These are phyloP conservation scores for Globisporangium acanthophoron DNA, from an alignment of 352 stramenopile genomes.

Conservation along the genomic window DNA sequence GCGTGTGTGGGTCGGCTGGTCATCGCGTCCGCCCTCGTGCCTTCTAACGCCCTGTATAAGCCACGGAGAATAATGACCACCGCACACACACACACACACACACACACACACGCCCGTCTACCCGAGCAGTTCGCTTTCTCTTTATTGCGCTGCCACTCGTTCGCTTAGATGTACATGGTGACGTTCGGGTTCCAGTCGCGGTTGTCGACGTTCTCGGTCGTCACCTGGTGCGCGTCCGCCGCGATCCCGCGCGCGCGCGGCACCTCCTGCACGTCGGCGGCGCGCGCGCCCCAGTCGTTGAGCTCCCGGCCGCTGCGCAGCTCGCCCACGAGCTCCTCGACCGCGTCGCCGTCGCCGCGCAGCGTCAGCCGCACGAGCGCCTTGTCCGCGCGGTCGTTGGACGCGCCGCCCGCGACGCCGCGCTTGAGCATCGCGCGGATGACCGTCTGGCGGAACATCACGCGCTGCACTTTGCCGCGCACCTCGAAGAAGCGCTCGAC, in stretches of 20 bases:
- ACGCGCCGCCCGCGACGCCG: conserved; percentile 48
- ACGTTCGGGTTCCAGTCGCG: conserved; percentile 72
- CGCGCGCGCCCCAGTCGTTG: conserved; percentile 65
- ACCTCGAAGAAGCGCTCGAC: conserved; percentile 55
- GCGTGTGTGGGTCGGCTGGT: neutral
- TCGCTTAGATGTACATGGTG: conserved; percentile 59
- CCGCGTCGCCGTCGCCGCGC: conserved; percentile 22
- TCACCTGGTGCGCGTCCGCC: conserved; percentile 58
- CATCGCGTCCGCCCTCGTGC: neutral
- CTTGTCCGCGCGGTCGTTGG: conserved; percentile 56
- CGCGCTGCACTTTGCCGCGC: conserved; percentile 67
- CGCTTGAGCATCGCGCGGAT: conserved; percentile 75
- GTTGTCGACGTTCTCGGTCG: conserved; percentile 56
- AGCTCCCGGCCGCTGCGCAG: conserved; percentile 40
- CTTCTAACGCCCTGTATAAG: no score
- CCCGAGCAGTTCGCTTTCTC: neutral
- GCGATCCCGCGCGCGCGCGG: conserved; percentile 18
- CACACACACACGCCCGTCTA: no score
- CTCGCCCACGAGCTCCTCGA: conserved; percentile 45
- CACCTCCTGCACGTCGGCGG: conserved; percentile 33
- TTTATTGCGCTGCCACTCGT: neutral
- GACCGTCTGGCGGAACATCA: conserved; percentile 81
- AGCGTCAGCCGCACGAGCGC: conserved; percentile 61
- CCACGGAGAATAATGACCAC: neutral
- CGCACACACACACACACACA: neutral